Evolutionary conservation across 164 flowering plant genomes (phyloP).

Genomic region (Saururus chinensis): DNA sequence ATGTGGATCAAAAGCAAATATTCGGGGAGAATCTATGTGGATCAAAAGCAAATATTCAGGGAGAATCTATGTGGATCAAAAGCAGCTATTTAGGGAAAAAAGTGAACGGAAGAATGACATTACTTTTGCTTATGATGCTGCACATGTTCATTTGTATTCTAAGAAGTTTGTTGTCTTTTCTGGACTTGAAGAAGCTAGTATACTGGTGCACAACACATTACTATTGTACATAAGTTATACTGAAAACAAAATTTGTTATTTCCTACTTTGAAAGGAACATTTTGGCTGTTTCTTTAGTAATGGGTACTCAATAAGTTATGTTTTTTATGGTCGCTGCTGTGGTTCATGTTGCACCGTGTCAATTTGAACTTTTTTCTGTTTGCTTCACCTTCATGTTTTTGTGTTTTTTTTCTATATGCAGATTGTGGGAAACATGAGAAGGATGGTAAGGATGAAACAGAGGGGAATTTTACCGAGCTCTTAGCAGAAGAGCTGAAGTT

Average conservation of each 20-base stretch:
- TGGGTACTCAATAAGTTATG: no score
- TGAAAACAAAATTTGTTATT: no score
- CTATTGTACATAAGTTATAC: no score
- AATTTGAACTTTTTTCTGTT: no score
- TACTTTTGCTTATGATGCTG: neutral
- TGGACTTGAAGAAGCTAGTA: neutral
- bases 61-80: neutral
- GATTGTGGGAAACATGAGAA: conserved; percentile 68
- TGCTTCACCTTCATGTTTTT: neutral
- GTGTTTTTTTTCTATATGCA: conserved; percentile 4
- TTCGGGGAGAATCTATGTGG: no score
- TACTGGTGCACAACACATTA: neutral
- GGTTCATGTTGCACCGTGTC: no score
- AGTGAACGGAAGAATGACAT: neutral
- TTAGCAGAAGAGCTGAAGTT: conserved; percentile 41
- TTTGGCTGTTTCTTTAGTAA: no score
- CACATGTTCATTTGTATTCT: neutral
- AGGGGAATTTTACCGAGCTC: conserved; percentile 39
- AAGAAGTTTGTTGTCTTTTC: neutral
- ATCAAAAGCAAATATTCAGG: no score
- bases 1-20: no score
- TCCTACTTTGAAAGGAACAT: no score
- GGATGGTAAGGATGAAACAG: conserved; percentile 39
- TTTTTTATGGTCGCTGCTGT: no score
- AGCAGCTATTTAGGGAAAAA: neutral